These are phyloP conservation scores for Lactifluus pinguis DNA, from an alignment of 768 basidiomycete genomes.

Conservation along the genomic window DNA sequence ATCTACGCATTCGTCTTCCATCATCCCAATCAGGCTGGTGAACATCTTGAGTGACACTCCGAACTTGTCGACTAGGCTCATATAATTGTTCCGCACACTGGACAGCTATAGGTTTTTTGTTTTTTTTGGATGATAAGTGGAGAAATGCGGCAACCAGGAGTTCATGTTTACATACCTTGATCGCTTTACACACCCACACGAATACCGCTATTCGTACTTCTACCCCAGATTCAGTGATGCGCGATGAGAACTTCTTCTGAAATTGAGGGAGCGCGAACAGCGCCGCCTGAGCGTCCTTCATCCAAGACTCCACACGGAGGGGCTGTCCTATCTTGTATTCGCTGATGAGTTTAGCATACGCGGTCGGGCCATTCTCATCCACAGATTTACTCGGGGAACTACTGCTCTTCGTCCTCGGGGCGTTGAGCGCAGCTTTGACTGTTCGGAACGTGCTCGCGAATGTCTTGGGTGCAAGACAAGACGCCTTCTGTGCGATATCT, in stretches of 20 bases:
- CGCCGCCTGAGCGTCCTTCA: slow-evolving; percentile 10
- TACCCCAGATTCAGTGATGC: background rate
- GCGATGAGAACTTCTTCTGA: background rate
- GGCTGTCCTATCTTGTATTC: slow-evolving; percentile 12
- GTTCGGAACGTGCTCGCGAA: slow-evolving; percentile 23
- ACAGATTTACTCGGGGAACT: background rate
- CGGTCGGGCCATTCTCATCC: slow-evolving; percentile 27
- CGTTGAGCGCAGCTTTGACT: slow-evolving; percentile 21
- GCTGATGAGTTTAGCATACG: slow-evolving; percentile 4
- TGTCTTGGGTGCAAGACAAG: slow-evolving; percentile 25
- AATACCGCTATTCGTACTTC: slow-evolving; percentile 14
- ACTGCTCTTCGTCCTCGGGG: background rate
- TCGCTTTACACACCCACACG: slow-evolving; percentile 13
- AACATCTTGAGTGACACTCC: background rate
- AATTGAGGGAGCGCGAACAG: slow-evolving; percentile 9
- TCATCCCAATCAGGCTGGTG: background rate
- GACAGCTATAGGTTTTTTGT: background rate
- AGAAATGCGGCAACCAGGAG: background rate
- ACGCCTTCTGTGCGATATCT: slow-evolving; percentile 26
- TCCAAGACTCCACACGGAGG: slow-evolving; percentile 12
- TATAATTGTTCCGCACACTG: background rate
- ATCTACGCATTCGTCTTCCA: slow-evolving; percentile 7
- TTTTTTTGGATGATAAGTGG: background rate
- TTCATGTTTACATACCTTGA: slow-evolving; percentile 15
- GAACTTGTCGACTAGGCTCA: background rate